A percentile compares a stretch with the other conserved stretches of the same genome.
These are phyloP conservation scores for Botryotinia narcissicola DNA, from an alignment of 2,329 filamentous ascomycete species.

Conservation along the genomic window DNA sequence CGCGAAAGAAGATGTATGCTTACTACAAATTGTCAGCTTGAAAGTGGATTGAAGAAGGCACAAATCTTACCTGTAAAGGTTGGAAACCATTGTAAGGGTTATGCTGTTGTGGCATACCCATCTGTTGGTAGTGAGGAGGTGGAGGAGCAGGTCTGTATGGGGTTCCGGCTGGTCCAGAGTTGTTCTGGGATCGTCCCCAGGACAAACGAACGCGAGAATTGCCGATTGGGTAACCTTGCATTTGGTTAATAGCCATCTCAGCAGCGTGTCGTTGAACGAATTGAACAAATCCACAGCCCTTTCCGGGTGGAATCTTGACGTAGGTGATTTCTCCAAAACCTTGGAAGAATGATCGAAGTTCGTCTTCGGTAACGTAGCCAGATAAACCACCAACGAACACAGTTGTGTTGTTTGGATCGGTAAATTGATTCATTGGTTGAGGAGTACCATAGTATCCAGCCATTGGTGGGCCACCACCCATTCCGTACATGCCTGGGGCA, in stretches of 20 bases:
- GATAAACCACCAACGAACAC: conserved; percentile 97
- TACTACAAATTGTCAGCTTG: conserved; percentile 30
- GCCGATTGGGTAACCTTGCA: conserved; percentile 99
- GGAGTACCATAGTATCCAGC: conserved; percentile 67
- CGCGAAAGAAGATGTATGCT: conserved; percentile 38
- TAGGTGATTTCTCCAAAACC: conserved; percentile 99
- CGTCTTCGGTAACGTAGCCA: conserved; percentile 97
- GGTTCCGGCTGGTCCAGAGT: conserved; percentile 92
- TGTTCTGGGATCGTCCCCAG: conserved; percentile 98
- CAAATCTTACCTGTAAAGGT: conserved; percentile 37
- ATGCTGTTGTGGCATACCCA: conserved; percentile 44
- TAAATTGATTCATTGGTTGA: conserved; percentile 98
- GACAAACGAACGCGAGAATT: conserved; percentile 97
- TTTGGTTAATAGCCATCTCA: conserved; percentile 99
- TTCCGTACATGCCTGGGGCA: conserved; percentile 60
- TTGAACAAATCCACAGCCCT: conserved; percentile 98
- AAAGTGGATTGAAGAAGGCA: background rate
- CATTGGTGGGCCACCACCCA: conserved; percentile 57
- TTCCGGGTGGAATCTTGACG: conserved; percentile 98
- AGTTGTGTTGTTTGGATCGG: conserved; percentile 98
- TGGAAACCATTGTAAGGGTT: conserved; percentile 38
- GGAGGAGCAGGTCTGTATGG: conserved; percentile 93
- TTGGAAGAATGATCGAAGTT: conserved; percentile 99
- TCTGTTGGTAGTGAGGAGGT: conserved; percentile 68
- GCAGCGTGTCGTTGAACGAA: conserved; percentile 98